These are phyloP conservation scores for Extremus antarcticus DNA, from an alignment of 495 filamentous ascomycete genomes.

Conservation along the genomic window DNA sequence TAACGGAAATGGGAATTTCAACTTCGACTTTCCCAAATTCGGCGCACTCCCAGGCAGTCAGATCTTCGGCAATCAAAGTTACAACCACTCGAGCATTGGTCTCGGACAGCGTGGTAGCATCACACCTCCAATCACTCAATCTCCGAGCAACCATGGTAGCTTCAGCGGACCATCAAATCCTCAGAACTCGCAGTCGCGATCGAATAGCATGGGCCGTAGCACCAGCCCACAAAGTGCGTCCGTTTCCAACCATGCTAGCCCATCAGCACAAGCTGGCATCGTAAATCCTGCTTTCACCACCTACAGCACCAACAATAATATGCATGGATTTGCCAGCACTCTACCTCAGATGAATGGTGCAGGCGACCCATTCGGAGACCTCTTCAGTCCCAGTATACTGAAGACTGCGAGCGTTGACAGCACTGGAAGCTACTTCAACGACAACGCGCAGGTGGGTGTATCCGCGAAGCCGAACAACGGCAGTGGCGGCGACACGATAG, in stretches of 20 bases:
- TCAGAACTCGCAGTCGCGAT: not conserved
- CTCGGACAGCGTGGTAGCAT: constrained; percentile 5
- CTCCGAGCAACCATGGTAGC: not conserved
- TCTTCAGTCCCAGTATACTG: constrained; percentile 40
- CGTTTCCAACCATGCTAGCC: constrained; percentile 1
- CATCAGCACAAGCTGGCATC: not conserved
- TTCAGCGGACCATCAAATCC: not conserved
- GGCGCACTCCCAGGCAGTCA: constrained; percentile 63
- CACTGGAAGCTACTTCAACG: constrained; percentile 14
- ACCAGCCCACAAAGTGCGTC: constrained; percentile 21
- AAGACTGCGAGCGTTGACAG: constrained; percentile 19
- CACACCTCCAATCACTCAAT: constrained; percentile 9
- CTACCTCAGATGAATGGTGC: constrained; percentile 12
- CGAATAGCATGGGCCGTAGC: constrained; percentile 15
- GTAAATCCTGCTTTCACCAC: constrained; percentile 2
- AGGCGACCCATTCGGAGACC: constrained; percentile 26
- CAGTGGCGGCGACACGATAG: constrained; percentile 20
- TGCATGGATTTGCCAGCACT: constrained; percentile 17
- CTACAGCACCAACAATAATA: constrained; percentile 17
- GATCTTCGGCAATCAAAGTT: constrained; percentile 40
- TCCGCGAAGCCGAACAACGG: constrained; percentile 15
- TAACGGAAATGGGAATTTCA: constrained; percentile 52
- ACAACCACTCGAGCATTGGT: constrained; percentile 19
- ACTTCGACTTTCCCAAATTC: constrained; percentile 92
- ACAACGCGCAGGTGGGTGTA: constrained; percentile 30